Evolutionary conservation across 441 rosid species (phyloP).

Genomic region (Metrosideros polymorpha): DNA sequence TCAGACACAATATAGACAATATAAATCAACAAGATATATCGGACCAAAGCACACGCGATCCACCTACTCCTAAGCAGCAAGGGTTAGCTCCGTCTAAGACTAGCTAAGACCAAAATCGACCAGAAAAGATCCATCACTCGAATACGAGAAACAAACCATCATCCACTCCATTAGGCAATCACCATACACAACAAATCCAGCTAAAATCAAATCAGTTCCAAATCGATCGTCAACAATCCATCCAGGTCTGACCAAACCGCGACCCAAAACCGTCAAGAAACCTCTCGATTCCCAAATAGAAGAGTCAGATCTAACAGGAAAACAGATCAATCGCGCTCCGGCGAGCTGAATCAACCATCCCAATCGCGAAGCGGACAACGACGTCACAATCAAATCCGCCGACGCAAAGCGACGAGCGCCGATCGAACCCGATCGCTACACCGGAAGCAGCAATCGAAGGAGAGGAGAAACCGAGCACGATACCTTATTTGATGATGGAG

Average conservation of each 20-base stretch:
- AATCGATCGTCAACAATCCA: background rate
- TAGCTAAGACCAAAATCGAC: background rate
- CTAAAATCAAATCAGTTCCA: background rate
- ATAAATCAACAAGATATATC: background rate
- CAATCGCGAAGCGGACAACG: background rate
- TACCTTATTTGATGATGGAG: background rate
- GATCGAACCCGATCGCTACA: background rate
- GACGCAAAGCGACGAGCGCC: background rate
- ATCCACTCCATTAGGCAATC: background rate
- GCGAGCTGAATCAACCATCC: background rate
- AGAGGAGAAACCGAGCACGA: background rate
- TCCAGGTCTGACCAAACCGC: background rate
- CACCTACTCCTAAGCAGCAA: background rate
- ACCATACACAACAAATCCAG: background rate
- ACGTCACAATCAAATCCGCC: background rate
- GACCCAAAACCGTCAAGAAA: background rate
- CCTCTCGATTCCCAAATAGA: background rate
- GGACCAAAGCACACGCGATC: background rate
- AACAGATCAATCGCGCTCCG: background rate
- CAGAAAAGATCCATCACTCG: background rate
- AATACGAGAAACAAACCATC: background rate
- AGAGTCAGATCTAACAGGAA: background rate
- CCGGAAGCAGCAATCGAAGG: background rate
- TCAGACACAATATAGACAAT: background rate
- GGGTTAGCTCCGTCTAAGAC: background rate